These are phyloP conservation scores for Lipomyces spencermartinsiae DNA, from an alignment of 805 yeast species.

Conservation along the genomic window DNA sequence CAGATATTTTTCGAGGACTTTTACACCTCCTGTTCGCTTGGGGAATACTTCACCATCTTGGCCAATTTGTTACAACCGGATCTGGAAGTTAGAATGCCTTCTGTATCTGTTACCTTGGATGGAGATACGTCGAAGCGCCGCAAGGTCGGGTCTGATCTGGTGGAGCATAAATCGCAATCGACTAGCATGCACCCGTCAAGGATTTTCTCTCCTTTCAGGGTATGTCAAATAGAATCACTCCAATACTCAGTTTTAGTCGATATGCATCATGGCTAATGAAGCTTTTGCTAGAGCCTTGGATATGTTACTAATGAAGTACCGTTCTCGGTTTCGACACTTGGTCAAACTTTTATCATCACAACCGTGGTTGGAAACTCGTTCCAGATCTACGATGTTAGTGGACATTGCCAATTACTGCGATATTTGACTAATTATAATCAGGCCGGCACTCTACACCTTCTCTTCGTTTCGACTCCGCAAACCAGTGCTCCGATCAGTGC, in stretches of 20 bases:
- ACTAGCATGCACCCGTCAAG: constrained; percentile 50
- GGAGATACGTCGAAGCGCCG: constrained; percentile 25
- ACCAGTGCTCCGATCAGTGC: constrained; percentile 73
- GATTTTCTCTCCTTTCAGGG: constrained; percentile 85
- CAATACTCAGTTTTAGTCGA: not conserved
- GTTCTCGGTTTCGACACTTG: constrained; percentile 86
- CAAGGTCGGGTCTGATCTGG: constrained; percentile 17
- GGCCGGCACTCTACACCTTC: constrained; percentile 71
- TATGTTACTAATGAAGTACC: constrained; percentile 87
- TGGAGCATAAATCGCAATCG: not conserved
- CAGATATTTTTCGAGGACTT: not conserved
- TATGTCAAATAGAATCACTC: constrained; percentile 38
- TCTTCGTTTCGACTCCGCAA: constrained; percentile 84
- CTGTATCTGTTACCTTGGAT: constrained; percentile 10
- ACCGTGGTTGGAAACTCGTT: constrained; percentile 89
- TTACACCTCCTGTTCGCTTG: too few relatives aligned
- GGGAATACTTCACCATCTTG: not conserved
- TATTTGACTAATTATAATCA: constrained; percentile 40
- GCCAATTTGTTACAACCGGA: not conserved
- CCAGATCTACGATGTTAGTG: constrained; percentile 82
- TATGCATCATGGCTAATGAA: not conserved
- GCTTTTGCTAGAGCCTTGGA: constrained; percentile 58
- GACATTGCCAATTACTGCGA: not conserved
- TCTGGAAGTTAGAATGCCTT: constrained; percentile 18
- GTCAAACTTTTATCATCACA: constrained; percentile 83